Evolutionary conservation across 1,284 basidiomycete genomes (phyloP).

Genomic region (Leucocoprinus gongylophorus): DNA sequence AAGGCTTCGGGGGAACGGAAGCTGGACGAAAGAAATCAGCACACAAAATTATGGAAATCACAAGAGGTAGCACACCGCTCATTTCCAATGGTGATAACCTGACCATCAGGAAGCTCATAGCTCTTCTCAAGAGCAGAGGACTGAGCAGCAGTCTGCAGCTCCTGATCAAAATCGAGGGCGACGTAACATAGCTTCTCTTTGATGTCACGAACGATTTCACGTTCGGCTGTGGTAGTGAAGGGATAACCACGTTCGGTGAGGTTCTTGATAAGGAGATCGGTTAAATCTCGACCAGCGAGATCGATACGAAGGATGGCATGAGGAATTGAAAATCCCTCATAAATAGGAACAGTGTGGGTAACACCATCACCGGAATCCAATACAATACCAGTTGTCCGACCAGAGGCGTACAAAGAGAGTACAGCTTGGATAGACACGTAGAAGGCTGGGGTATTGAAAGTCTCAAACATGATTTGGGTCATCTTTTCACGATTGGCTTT

Average conservation of each 20-base stretch:
- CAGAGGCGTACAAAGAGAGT: conserved; percentile 84
- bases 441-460: conserved; percentile 91
- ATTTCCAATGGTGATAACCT: conserved; percentile 94
- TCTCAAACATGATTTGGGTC: conserved; percentile 96
- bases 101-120: conserved; percentile 93
- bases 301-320: conserved; percentile 93
- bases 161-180: conserved; percentile 93
- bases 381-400: conserved; percentile 87
- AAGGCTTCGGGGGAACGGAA: conserved; percentile 95
- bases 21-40: conserved; percentile 28
- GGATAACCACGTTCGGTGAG: conserved; percentile 89
- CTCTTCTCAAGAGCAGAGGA: conserved; percentile 89
- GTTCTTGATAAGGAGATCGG: conserved; percentile 87
- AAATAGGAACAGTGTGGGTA: conserved; percentile 88
- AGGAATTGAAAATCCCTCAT: conserved; percentile 90
- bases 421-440: conserved; percentile 91
- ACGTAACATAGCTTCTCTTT: conserved; percentile 98
- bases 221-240: conserved; percentile 89
- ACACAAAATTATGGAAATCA: too few relatives aligned
- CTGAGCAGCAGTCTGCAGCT: conserved; percentile 87
- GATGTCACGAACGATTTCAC: conserved; percentile 94
- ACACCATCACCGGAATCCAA: conserved; percentile 92
- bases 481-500: conserved; percentile 94
- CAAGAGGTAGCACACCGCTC: too few relatives aligned
- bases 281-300: conserved; percentile 91